Percentiles rank a stretch among this genome's conserved stretches.
phyloP scores from a whole-genome alignment of 441 rosid species.

The Macaranga tanarius region DNA sequence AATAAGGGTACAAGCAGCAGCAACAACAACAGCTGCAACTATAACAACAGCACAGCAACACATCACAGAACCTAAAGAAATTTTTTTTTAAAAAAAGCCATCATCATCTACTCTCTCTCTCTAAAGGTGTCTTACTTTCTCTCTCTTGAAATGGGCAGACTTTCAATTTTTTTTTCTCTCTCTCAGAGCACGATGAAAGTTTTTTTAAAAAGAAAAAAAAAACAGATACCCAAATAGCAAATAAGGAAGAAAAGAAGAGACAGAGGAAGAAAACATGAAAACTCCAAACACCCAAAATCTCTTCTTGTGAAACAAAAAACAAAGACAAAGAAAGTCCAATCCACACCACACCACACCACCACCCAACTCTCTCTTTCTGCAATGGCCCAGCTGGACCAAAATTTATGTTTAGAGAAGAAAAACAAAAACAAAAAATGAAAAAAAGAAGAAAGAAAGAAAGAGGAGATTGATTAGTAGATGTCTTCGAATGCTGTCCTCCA shows the following conservation, averaged over 20 bases:
- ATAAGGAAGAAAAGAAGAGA: background rate
- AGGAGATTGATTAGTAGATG: conserved; percentile 22
- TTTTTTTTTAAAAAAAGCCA: conserved; percentile 5
- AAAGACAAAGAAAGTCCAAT: conserved; percentile 29
- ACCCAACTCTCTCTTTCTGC: conserved; percentile 31
- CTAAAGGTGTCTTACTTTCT: conserved; percentile 11
- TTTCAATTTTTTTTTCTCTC: too few species aligned
- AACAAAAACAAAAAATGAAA: conserved; percentile 17
- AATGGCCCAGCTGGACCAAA: conserved; percentile 70
- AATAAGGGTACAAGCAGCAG: conserved; percentile 26
- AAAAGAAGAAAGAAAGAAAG: conserved; percentile 18
- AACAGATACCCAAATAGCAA: background rate
- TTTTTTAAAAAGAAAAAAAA: background rate
- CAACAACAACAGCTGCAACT: conserved; percentile 23
- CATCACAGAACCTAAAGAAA: conserved; percentile 21
- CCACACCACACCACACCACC: conserved; percentile 11
- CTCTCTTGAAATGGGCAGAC: conserved; percentile 21
- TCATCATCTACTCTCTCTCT: conserved; percentile 28
- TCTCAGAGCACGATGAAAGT: too few species aligned
- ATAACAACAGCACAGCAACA: conserved; percentile 20
- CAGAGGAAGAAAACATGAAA: conserved; percentile 34
- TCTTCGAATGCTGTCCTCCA: conserved; percentile 47
- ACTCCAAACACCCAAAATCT: conserved; percentile 27
- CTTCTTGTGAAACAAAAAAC: background rate
- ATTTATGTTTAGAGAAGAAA: conserved; percentile 28